Evolutionary conservation across 345 rosid species (phyloP).

Genomic region (Corchorus olitorius): DNA sequence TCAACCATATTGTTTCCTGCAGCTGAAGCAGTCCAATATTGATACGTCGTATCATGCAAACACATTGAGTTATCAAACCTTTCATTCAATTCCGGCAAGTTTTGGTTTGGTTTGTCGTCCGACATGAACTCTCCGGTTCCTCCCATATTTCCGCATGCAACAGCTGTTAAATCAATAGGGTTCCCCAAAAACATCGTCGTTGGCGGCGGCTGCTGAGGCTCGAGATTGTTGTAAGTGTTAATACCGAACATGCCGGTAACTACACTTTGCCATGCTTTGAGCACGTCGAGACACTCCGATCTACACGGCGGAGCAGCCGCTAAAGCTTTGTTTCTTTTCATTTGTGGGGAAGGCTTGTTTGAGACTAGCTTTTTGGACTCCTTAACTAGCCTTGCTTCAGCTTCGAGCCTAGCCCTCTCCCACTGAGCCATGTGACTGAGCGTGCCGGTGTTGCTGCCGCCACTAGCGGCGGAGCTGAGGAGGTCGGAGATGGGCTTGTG

Average conservation of each 20-base stretch:
- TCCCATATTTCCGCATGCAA: not conserved
- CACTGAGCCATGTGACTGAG: conserved; percentile 44
- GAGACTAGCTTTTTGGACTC: conserved; percentile 13
- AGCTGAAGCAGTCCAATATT: not conserved
- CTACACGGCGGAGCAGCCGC: conserved; percentile 7
- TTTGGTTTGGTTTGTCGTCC: conserved; percentile 19
- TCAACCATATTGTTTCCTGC: not conserved
- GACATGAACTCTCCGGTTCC: not conserved
- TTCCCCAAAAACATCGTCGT: conserved; percentile 4
- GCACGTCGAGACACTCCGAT: conserved; percentile 47
- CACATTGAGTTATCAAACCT: conserved; percentile 11
- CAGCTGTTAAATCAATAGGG: conserved; percentile 2
- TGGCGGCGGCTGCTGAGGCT: conserved; percentile 29
- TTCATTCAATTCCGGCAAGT: not conserved
- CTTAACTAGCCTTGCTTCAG: conserved; percentile 33
- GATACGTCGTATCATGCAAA: conserved; percentile 14
- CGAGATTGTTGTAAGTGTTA: conserved; percentile 8
- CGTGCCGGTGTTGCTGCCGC: conserved; percentile 8
- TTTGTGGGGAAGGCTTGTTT: not conserved
- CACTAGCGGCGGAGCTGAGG: conserved; percentile 2
- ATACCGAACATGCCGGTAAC: conserved; percentile 34
- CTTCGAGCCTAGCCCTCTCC: conserved; percentile 43
- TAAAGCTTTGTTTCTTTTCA: not conserved
- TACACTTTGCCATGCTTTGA: conserved; percentile 44
- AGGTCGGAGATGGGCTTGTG: conserved; percentile 40